A percentile compares a stretch with the other conserved stretches of the same genome.
phyloP scores from a whole-genome alignment of 225 moss, liverwort and hornwort genomes.

The Polytrichum formosum region DNA sequence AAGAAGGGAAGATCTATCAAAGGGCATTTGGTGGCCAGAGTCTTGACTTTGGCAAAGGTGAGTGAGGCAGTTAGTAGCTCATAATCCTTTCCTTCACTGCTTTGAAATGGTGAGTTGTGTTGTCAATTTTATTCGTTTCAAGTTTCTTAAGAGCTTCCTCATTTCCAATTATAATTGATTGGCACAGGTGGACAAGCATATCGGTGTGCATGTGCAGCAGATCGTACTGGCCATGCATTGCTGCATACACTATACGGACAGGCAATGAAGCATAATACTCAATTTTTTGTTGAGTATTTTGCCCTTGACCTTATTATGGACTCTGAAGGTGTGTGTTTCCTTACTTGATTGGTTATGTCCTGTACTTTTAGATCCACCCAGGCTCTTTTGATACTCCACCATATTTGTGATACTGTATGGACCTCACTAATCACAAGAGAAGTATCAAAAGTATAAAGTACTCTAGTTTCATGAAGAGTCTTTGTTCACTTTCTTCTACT shows the following conservation, averaged over 20 bases:
- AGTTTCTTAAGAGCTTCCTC: too few relatives aligned
- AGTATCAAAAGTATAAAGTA: too few relatives aligned
- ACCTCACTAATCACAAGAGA: too few relatives aligned
- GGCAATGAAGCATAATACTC: constrained; percentile 98
- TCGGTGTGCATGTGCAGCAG: constrained; percentile 97
- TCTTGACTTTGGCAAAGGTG: constrained; percentile 93
- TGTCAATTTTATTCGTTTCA: too few relatives aligned
- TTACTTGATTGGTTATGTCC: too few relatives aligned
- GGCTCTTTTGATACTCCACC: too few relatives aligned
- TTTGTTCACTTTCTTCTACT: too few relatives aligned
- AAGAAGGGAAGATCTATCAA: constrained; percentile 91
- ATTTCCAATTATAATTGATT: background rate
- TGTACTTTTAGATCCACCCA: too few relatives aligned
- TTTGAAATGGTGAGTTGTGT: too few relatives aligned
- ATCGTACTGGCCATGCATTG: constrained; percentile 94
- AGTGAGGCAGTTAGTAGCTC: background rate
- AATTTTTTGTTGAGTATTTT: constrained; percentile 95
- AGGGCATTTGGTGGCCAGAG: constrained; percentile 99
- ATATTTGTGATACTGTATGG: too few relatives aligned
- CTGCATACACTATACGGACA: constrained; percentile 97
- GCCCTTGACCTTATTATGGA: constrained; percentile 96
- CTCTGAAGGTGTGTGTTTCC: constrained; percentile 40
- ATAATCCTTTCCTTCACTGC: too few relatives aligned
- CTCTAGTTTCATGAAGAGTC: too few relatives aligned
- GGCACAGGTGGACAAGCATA: constrained; percentile 88